Base-by-base conservation (phyloP, 208 protist species). In the Leishmania turanica region DNA sequence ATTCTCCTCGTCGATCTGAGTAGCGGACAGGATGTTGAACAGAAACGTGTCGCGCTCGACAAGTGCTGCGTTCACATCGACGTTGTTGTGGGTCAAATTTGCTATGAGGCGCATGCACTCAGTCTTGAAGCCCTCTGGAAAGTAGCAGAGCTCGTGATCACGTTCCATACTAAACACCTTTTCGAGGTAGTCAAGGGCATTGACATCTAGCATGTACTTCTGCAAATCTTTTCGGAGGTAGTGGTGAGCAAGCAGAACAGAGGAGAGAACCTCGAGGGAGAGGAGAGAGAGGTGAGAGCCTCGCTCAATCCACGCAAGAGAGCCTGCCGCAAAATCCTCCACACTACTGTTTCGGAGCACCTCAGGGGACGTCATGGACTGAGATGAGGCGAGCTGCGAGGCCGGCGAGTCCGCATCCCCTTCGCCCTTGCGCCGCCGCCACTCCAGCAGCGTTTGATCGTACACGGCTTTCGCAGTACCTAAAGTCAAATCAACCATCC, bases 1-100 rank as follows among this genome's bases (percentile, higher is more conserved):
- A 78, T 98, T 98, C 51, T 98, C 95, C 70, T 93, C 93, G 76
- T 98, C 95, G 75, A 97, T 91, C 15, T 89, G 86, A 21, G 94
- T 97, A 15, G 88, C 88, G 3, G 85, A 90, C 15, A 98, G 88
- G 66, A 97, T 82, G 42, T 84, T 75, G 21, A 77, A 79, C 19
- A 97, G 84, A 51, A 96, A 78, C 47, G 75, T 37, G n/a, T 88
- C 79, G 79, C 92, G 78, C 40, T 54, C 68, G 6, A 82, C 87
- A 54, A 96, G 73, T 21, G 88, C 78, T 0, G 79, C 75, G 75
- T 79, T 89, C 3, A 88, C 79, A 45, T 82, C 83, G 45, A 81
- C 49, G 77, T 93, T 95, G 6, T 89, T 77, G 77, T 83, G 87
- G 1, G 89, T 88, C 15, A 97, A 70, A 78, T 97, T 97, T 9